A percentile compares a stretch with the other conserved stretches of the same genome.
These are phyloP conservation scores for Dichotomopilus funicola DNA, from an alignment of 2,329 filamentous ascomycete genomes.

Conservation along the genomic window DNA sequence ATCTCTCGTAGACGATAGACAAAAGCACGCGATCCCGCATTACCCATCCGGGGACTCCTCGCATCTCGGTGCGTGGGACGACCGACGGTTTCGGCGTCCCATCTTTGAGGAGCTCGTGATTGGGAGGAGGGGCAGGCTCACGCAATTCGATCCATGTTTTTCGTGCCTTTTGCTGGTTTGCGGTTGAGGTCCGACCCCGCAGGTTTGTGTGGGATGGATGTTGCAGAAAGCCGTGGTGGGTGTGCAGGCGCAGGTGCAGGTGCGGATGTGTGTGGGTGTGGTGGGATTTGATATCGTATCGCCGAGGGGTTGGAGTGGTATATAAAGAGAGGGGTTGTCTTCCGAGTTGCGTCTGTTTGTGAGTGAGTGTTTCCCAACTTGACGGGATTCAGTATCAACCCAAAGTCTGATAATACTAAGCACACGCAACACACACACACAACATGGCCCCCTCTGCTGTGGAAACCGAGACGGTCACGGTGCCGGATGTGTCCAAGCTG, in stretches of 20 bases:
- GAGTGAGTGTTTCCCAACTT: neutral
- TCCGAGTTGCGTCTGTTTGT: neutral
- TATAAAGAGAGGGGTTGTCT: constrained; percentile 9
- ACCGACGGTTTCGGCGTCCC: neutral
- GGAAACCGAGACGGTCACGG: constrained; percentile 26
- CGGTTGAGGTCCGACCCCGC: constrained; percentile 11
- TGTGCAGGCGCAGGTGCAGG: no score
- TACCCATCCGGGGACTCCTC: no score
- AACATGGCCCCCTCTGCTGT: constrained; percentile 32
- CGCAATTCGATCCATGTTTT: constrained; percentile 23
- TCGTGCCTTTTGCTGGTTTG: constrained; percentile 12
- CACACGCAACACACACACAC: neutral
- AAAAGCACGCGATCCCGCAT: no score
- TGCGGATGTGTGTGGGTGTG: no score
- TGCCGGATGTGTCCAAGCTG: constrained; percentile 18
- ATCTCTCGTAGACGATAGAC: no score
- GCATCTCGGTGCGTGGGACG: no score
- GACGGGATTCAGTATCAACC: neutral
- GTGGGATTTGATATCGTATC: neutral
- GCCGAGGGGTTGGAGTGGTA: neutral
- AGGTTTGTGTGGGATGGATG: constrained; percentile 1
- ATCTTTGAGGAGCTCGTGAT: constrained; percentile 8
- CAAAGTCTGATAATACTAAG: neutral
- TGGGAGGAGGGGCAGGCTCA: constrained; percentile 9
- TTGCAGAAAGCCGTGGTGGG: neutral